A percentile compares a stretch with the other conserved stretches of the same genome.
Conservation (phyloP, 176 grass and related monocot genomes). For the Oryza punctata region DNA sequence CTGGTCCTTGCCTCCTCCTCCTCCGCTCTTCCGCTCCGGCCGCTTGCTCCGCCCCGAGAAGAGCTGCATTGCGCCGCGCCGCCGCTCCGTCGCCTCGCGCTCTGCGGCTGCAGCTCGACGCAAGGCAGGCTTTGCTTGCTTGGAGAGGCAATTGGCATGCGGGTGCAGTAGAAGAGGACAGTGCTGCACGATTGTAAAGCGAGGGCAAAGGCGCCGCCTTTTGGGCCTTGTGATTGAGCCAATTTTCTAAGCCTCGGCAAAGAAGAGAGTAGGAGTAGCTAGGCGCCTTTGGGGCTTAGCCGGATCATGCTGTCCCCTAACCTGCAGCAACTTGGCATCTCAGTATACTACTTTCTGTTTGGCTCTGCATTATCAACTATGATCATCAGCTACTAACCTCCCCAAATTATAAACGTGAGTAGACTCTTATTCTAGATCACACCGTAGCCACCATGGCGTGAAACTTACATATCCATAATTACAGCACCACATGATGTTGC, state of each 20-base stretch:
- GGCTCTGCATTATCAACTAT: not conserved
- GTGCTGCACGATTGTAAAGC: conserved; percentile 52
- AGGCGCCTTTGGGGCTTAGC: conserved; percentile 51
- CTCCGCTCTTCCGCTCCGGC: conserved; percentile 5
- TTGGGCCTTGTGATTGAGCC: conserved; percentile 17
- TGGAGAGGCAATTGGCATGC: not conserved
- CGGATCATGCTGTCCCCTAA: conserved; percentile 60
- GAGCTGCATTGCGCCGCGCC: conserved; percentile 40
- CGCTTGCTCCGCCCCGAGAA: conserved; percentile 56
- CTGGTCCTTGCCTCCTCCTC: conserved; percentile 7
- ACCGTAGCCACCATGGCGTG: conserved; percentile 25
- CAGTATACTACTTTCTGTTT: conserved; percentile 14
- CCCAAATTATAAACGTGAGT: conserved; percentile 34
- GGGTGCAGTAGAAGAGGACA: conserved; percentile 29
- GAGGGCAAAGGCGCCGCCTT: conserved; percentile 46
- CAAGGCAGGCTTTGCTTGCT: not conserved
- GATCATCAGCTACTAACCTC: not conserved
- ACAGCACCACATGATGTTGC: conserved; percentile 17
- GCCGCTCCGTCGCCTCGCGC: too few relatives aligned
- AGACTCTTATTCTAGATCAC: not conserved
- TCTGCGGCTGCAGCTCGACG: not conserved
- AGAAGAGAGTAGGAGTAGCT: conserved; percentile 14
- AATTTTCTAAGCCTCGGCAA: conserved; percentile 46
- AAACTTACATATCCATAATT: conserved; percentile 41
- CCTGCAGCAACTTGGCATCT: conserved; percentile 49